Base-by-base conservation (phyloP, 257 asterid species). In the Fraxinus quadrangulata region DNA sequence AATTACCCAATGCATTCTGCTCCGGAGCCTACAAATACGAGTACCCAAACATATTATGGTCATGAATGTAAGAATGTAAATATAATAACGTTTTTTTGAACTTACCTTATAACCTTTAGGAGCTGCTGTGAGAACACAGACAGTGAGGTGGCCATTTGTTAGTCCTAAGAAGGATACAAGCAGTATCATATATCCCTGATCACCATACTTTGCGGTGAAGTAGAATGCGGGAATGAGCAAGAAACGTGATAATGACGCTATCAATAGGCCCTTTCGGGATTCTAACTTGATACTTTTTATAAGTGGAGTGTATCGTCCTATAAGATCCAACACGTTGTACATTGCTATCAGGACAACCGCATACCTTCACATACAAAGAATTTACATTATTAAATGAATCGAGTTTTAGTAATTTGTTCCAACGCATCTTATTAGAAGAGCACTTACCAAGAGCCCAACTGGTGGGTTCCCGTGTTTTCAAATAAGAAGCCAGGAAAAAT, bases 191-290 rank as follows among this genome's bases (percentile, higher is more conserved):
- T 87, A 91, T 13, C 98, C 99, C 40, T 91, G 90, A 68, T 89
- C 98, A n/a, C 90, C 97, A 67, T 92, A 92, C 80, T 91, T 91
- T 0, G 98, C 97, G 1, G 97, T 90, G 84, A 90, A 91, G 84
- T 90, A 91, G 88, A 91, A 93, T 66, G 90, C 87, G 0, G 98
- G 99, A 70, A 95, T 71, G 54, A 95, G 80, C 85, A 90, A 30
- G 74, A 89, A 81, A 39, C 99, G 97, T 0, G 83, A 82, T 21
- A 90, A 12, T 2, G 36, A 59, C 0, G 97, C 85, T 8, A 87
- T 34, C 80, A 85, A 12, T 1, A 93, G 87, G 31, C 93, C 92
- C 87, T 83, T 91, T 75, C 98, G 71, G 2, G 91, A 90, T 78
- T 91, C 86, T 36, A 95, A 12, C 81, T 78, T 85, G 40, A 87